A percentile compares a stretch with the other conserved stretches of the same genome.
These are phyloP conservation scores for Maudiozyma bulderi DNA, from an alignment of 805 yeast species.

Conservation along the genomic window DNA sequence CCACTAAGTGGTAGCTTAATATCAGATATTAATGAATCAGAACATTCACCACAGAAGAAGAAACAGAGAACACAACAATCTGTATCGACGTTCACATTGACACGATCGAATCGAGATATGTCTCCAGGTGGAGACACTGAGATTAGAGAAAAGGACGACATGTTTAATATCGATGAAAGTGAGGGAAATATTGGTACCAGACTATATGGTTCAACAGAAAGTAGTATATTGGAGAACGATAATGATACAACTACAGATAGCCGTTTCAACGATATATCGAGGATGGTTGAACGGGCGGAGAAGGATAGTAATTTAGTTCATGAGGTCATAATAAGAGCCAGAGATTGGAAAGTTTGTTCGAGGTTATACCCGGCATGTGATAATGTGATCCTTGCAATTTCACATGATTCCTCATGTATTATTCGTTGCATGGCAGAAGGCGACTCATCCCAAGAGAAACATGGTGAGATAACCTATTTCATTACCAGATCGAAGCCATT, in stretches of 20 bases:
- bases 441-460: constrained; percentile 35
- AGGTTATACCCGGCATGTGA: constrained; percentile 52
- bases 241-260: not conserved
- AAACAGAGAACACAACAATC: not conserved
- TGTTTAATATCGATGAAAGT: constrained; percentile 19
- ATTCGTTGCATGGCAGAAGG: constrained; percentile 61
- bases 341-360: constrained; percentile 62
- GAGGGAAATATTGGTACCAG: constrained; percentile 5
- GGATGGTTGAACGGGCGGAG: constrained; percentile 19
- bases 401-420: constrained; percentile 49
- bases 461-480: constrained; percentile 56
- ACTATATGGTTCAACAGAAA: not conserved
- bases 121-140: not conserved
- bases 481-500: constrained; percentile 31
- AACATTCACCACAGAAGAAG: not conserved
- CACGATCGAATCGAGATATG: not conserved
- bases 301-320: constrained; percentile 14
- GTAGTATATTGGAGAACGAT: not conserved
- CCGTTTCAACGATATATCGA: constrained; percentile 12
- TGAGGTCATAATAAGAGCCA: constrained; percentile 43
- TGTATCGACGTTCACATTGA: not conserved
- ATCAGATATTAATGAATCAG: constrained; percentile 1
- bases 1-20: constrained; percentile 15
- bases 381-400: constrained; percentile 48
- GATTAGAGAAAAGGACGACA: constrained; percentile 5